Evolutionary conservation across 2,329 filamentous ascomycete genomes (phyloP).

Genomic region (Microascus cirrosus): DNA sequence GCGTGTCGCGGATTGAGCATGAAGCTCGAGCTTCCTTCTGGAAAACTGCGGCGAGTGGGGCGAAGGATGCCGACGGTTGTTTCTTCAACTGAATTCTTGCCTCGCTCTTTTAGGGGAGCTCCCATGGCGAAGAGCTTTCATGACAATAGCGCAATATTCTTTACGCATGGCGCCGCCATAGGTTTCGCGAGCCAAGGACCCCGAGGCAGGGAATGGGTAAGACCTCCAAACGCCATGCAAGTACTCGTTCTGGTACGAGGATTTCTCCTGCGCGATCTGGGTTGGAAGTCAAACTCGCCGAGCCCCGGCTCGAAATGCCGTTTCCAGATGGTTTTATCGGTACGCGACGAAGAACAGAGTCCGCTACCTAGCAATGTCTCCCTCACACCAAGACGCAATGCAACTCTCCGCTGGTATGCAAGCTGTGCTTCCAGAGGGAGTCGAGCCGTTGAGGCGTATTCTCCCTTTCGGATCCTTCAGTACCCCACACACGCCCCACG

Average conservation of each 20-base stretch:
- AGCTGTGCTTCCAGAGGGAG: too few relatives aligned
- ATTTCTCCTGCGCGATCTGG: neutral
- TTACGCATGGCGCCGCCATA: neutral
- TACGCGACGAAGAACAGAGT: neutral
- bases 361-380: neutral
- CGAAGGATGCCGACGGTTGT: too few relatives aligned
- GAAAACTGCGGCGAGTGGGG: too few relatives aligned
- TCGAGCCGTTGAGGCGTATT: too few relatives aligned
- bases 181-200: neutral
- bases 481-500: neutral
- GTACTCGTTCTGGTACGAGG: neutral
- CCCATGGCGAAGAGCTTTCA: neutral
- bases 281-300: neutral
- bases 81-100: too few relatives aligned
- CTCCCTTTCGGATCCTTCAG: too few relatives aligned
- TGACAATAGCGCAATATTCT: neutral
- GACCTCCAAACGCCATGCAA: neutral
- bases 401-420: too few relatives aligned
- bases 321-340: neutral
- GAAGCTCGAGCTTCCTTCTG: too few relatives aligned
- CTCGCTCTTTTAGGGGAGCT: too few relatives aligned
- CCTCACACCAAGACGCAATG: too few relatives aligned
- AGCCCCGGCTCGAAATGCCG: neutral
- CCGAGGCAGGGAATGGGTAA: neutral
- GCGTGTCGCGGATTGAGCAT: too few relatives aligned